Percentiles rank a stretch among this genome's conserved stretches.
phyloP scores from a whole-genome alignment of 768 basidiomycete species.

The Mycena belliarum region DNA sequence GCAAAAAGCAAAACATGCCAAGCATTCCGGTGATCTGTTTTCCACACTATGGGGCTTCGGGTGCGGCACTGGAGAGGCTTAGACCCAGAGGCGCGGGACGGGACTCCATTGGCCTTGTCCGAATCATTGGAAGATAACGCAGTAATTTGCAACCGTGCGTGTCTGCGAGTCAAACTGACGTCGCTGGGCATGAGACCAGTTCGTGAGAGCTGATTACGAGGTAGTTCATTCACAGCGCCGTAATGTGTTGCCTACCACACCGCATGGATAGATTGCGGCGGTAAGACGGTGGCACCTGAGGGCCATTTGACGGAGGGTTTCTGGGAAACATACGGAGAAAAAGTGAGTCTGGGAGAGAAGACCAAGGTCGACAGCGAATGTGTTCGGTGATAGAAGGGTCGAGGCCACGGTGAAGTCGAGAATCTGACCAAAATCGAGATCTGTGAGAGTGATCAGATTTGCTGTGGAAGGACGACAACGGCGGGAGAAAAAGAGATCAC shows the following conservation, averaged over 20 bases:
- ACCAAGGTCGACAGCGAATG: background rate
- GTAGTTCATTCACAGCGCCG: background rate
- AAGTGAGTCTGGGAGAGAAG: background rate
- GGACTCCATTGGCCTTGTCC: background rate
- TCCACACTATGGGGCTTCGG: too few relatives aligned
- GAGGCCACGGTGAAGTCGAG: background rate
- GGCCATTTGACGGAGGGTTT: too few relatives aligned
- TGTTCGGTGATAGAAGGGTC: background rate
- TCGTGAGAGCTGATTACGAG: slow-evolving; percentile 2
- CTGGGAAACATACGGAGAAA: background rate
- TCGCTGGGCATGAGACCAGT: background rate
- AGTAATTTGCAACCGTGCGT: background rate
- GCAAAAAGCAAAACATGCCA: too few relatives aligned
- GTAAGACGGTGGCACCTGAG: background rate
- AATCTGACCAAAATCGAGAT: too few relatives aligned
- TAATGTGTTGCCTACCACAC: background rate
- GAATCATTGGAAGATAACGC: background rate
- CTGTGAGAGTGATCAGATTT: slow-evolving; percentile 2
- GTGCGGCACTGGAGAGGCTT: background rate
- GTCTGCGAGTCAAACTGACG: background rate
- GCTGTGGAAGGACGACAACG: slow-evolving; percentile 4
- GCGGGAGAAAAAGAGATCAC: slow-evolving; percentile 6
- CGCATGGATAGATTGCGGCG: slow-evolving; percentile 4
- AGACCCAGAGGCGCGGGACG: too few relatives aligned
- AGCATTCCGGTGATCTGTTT: too few relatives aligned